Base-by-base conservation (phyloP, 768 basidiomycete genomes). In the Russula abietina region DNA sequence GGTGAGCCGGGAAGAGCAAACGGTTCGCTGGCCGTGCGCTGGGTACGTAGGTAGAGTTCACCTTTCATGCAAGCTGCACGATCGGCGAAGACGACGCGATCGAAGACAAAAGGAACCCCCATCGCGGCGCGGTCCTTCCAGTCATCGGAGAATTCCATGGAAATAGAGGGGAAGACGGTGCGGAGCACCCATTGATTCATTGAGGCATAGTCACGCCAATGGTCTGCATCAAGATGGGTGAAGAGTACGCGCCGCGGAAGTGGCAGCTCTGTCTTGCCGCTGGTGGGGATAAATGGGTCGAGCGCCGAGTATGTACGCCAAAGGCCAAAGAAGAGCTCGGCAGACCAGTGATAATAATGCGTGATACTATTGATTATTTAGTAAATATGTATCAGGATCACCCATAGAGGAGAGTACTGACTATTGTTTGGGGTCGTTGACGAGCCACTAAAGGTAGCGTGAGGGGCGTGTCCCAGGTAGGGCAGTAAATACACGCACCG, bases 291-390 rank as follows among this genome's bases (percentile, higher is more conserved):
- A 24, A 73, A 74, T 1, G 83, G 81, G 71, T 94, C 92, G 12
- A 96, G 77, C 2, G 90, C 85, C 38, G 91, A 63, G 72, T 95
- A 96, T 0, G 93, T 86, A 9, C 92, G 82, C 94, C 94, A 96
- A 68, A 95, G 83, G 45, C 94, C 94, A 66, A 92, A 91, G 76
- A 90, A 88, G 22, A 94, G 82, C 71, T 98, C 94, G 4, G 94
- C 93, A 36, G 88, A 84, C 84, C 90, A 94, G 70, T 98, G 93
- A 72, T 93, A 96, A 72, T 95, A 96, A 73, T 96, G 93, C 1
- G 88, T 89, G 60, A 96, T 81, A 75, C 90, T 92, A 26, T 19
- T 28, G 48, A 52, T 62, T 10, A n/a, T 33, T 63, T 33, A 54
- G 52, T 43, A 54, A 30, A 10, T 17, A 30, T 17, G 24, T 26